Conservation (phyloP, 371 early-diverging fungal species). For the Mucor piriformis region DNA sequence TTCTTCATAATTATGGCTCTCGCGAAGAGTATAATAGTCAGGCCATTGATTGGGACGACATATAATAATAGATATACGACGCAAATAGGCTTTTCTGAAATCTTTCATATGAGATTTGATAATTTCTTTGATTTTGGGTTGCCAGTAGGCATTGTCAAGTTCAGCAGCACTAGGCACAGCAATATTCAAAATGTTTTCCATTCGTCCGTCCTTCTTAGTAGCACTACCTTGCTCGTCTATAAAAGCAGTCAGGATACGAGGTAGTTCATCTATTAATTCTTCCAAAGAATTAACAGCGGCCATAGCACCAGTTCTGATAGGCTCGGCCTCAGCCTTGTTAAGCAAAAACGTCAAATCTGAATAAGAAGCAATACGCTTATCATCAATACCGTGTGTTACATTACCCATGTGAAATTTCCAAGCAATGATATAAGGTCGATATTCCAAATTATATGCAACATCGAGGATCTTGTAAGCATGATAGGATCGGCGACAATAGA, state of each 20-base stretch:
- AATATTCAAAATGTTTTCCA: constrained; percentile 84
- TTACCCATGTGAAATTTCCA: constrained; percentile 82
- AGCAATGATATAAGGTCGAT: constrained; percentile 70
- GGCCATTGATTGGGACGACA: constrained; percentile 83
- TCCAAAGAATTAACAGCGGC: constrained; percentile 59
- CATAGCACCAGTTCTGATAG: constrained; percentile 73
- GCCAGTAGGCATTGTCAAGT: constrained; percentile 69
- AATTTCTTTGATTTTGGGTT: constrained; percentile 60
- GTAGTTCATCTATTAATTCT: constrained; percentile 55
- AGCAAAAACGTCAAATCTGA: constrained; percentile 74
- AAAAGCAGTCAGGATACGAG: constrained; percentile 59
- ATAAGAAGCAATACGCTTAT: constrained; percentile 74
- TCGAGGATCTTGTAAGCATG: constrained; percentile 92
- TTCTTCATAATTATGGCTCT: constrained; percentile 81
- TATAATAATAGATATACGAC: constrained; percentile 90
- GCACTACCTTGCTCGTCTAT: constrained; percentile 43
- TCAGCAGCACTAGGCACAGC: constrained; percentile 63
- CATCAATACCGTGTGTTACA: constrained; percentile 43
- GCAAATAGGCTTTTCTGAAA: constrained; percentile 79
- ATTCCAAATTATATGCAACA: constrained; percentile 76
- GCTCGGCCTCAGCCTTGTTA: constrained; percentile 66
- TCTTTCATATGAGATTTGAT: constrained; percentile 54
- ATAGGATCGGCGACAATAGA: constrained; percentile 95
- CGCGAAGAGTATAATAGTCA: constrained; percentile 96
- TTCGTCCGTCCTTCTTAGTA: constrained; percentile 34